Evolutionary conservation across 805 yeast species (phyloP), one percentile per base, ranked within the genome.

Genomic region (Saturnispora dispora): DNA sequence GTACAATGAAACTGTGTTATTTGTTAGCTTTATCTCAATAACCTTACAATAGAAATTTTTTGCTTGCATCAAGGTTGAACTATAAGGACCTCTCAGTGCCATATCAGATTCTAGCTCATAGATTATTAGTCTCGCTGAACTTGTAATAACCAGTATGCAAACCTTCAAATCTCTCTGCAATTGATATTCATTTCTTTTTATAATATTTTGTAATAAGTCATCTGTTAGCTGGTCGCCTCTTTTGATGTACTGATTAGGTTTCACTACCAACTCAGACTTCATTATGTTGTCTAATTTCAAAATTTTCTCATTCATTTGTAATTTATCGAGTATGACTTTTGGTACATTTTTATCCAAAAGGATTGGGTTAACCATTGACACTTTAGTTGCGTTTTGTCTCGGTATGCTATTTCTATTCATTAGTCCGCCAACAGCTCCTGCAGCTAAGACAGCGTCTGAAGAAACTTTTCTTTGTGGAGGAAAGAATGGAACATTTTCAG

Each of bases 1-100:
- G 62, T 85, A 85, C 82, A 85, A 81, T 60, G 86, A 85, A 50
- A 85, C 79, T 56, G 78, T 71, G 43, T 70, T 67, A 57, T 76
- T 79, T 0, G 78, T 74, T 30, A 75, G 58, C 48, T 68, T 73
- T 36, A 77, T 72, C 27, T 74, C 74, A 35, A 66, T 59, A 2
- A 66, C 55, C 39, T 58, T 61, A 3, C 65, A 60, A 51, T 64
- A 67, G 49, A 66, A 66, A 41, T 62, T 76, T 53, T 70, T 68
- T 9, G 78, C 81, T n/a, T 75, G 73, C 10, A 68, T 55, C 43
- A 68, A 61, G 0, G 66, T 60, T 6, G 63, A 59, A 27, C 63
- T 65, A 42, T 63, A 63, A 3, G 68, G 71, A 46, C 58, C 60
- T 39, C 62, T 62, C 23, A 62, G 57, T 22, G 60, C 59, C 46